Percentiles rank a stretch among this genome's conserved stretches.
Evolutionary conservation across 768 basidiomycete genomes (phyloP).

Genomic region (Tubosaeta sp.): DNA sequence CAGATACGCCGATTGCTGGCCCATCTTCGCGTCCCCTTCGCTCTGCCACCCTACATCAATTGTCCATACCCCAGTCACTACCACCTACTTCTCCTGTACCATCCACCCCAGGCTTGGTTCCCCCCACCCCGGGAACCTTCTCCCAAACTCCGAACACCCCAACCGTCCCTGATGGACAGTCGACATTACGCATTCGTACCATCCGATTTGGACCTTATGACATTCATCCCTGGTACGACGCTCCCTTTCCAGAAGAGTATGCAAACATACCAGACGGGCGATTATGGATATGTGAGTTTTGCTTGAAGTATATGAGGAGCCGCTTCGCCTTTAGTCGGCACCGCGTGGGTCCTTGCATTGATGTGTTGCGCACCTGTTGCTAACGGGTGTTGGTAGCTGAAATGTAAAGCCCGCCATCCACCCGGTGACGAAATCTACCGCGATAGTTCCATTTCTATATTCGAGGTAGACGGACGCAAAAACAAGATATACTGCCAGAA

Average conservation of each 20-base stretch:
- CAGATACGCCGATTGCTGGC: constrained; percentile 43
- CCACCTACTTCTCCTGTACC: constrained; percentile 34
- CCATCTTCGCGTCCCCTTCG: constrained; percentile 62
- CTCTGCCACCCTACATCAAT: constrained; percentile 45
- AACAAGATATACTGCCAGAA: constrained; percentile 99
- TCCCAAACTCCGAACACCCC: constrained; percentile 30
- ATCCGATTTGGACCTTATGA: constrained; percentile 91
- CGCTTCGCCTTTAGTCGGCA: constrained; percentile 82
- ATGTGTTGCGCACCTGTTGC: constrained; percentile 1
- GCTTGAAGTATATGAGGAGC: constrained; percentile 97
- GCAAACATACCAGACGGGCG: constrained; percentile 85
- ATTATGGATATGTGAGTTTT: constrained; percentile 97
- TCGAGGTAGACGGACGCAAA: constrained; percentile 96
- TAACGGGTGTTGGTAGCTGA: constrained; percentile 54
- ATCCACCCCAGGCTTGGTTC: constrained; percentile 33
- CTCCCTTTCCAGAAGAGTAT: constrained; percentile 98
- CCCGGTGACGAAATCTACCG: constrained; percentile 98
- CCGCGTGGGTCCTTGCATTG: constrained; percentile 50
- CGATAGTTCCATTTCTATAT: constrained; percentile 83
- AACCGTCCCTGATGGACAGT: constrained; percentile 16
- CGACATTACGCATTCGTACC: constrained; percentile 66
- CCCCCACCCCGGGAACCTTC: constrained; percentile 33
- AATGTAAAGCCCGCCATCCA: constrained; percentile 92
- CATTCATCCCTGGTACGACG: constrained; percentile 98
- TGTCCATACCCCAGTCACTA: constrained; percentile 27